Evolutionary conservation across 2,329 filamentous ascomycete genomes (phyloP).

Genomic region (Diplodia mutila): DNA sequence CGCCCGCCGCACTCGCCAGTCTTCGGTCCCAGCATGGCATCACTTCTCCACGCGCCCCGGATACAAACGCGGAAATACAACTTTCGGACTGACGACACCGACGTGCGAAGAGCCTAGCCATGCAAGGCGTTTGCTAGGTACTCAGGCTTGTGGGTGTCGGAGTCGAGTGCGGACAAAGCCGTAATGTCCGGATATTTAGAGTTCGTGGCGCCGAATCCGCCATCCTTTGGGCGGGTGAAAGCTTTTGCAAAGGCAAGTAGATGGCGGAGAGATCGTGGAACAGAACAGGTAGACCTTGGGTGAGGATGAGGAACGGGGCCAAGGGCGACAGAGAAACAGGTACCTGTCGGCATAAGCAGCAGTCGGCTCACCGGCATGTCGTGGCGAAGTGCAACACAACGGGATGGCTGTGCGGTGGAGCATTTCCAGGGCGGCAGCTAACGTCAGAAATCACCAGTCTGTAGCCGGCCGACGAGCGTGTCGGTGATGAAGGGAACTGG

Average conservation of each 20-base stretch:
- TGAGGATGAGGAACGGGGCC: neutral
- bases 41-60: neutral
- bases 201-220: neutral
- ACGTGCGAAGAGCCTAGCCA: neutral
- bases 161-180: neutral
- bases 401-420: too few species aligned
- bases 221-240: neutral
- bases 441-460: neutral
- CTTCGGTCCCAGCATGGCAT: constrained; percentile 5
- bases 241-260: neutral
- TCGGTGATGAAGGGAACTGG: neutral
- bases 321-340: neutral
- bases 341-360: neutral
- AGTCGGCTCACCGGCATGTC: neutral
- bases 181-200: neutral
- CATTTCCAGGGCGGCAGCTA: too few species aligned
- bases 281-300: neutral
- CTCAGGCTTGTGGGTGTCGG: neutral
- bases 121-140: neutral
- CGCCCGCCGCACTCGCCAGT: neutral
- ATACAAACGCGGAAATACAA: neutral
- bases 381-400: neutral
- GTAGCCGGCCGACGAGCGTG: neutral
- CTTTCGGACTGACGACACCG: neutral
- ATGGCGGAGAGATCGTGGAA: neutral